Conservation (phyloP, 2,329 filamentous ascomycete species). For the Parastagonospora avenae region DNA sequence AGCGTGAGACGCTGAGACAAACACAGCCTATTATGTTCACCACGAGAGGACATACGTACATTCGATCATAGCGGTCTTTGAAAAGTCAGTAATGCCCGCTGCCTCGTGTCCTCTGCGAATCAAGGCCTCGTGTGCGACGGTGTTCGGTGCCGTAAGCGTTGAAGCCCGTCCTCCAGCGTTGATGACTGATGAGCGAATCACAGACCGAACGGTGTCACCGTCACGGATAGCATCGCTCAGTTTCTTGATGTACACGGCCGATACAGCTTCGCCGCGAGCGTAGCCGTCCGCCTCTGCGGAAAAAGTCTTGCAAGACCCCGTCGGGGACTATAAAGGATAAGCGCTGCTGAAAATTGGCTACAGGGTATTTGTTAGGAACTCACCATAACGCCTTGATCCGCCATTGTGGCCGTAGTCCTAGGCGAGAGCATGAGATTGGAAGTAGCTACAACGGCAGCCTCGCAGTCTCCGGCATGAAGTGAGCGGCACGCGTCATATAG, state of each 20-base stretch:
- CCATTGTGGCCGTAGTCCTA: slow-evolving; percentile 1
- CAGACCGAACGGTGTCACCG: slow-evolving; percentile 36
- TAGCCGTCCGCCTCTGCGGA: slow-evolving; percentile 31
- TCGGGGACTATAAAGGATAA: background rate
- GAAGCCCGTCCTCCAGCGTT: slow-evolving; percentile 30
- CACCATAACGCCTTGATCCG: slow-evolving; percentile 17
- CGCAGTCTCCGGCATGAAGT: slow-evolving; percentile 10
- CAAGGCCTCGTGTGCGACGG: slow-evolving; percentile 52
- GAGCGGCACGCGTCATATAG: slow-evolving; percentile 25
- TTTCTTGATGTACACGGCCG: slow-evolving; percentile 32
- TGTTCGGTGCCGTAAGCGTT: slow-evolving; percentile 39
- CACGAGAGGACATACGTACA: slow-evolving; percentile 5
- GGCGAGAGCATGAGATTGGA: slow-evolving; percentile 20
- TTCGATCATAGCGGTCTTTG: slow-evolving; percentile 37
- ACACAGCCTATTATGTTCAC: too few relatives aligned
- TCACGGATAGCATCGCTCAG: slow-evolving; percentile 37
- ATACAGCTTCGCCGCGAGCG: slow-evolving; percentile 34
- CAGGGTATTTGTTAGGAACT: background rate
- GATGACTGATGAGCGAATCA: slow-evolving; percentile 32
- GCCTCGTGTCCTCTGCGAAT: background rate
- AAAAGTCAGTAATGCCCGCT: slow-evolving; percentile 2
- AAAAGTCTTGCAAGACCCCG: slow-evolving; percentile 29
- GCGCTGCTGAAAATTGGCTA: background rate
- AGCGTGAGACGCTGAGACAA: too few relatives aligned
- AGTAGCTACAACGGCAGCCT: slow-evolving; percentile 20